These are phyloP conservation scores for Harrya chromipes DNA, from an alignment of 768 basidiomycete species.

Conservation along the genomic window DNA sequence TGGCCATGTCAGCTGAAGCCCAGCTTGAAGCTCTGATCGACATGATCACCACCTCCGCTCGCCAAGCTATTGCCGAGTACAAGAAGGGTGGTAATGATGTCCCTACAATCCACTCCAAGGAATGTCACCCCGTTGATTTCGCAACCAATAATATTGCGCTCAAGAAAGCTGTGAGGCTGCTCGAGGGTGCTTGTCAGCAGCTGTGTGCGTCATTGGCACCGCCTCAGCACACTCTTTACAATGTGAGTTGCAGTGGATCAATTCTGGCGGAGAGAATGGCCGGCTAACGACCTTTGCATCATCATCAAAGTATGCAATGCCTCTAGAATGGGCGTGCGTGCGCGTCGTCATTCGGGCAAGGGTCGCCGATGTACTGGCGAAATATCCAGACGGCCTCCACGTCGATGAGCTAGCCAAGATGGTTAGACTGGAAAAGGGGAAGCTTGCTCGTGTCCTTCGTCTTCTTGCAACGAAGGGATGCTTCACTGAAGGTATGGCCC, in stretches of 20 bases:
- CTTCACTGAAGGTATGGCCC: conserved; percentile 27
- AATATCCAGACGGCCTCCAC: conserved; percentile 27
- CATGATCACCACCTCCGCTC: conserved; percentile 31
- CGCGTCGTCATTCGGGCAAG: conserved; percentile 23
- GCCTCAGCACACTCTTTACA: conserved; percentile 26
- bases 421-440: conserved; percentile 24
- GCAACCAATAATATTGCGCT: conserved; percentile 15
- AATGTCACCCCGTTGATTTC: conserved; percentile 24
- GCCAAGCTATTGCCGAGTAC: conserved; percentile 25
- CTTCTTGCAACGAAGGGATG: conserved; percentile 29
- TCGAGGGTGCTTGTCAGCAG: conserved; percentile 28
- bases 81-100: conserved; percentile 20
- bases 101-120: conserved; percentile 24
- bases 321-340: conserved; percentile 28
- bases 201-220: conserved; percentile 26
- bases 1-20: conserved; percentile 22
- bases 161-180: conserved; percentile 26
- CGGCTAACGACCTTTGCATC: not conserved
- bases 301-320: conserved; percentile 11
- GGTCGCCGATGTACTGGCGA: conserved; percentile 26
- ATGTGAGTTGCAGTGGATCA: conserved; percentile 11
- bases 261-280: not conserved
- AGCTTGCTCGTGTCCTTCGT: conserved; percentile 32
- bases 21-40: conserved; percentile 30
- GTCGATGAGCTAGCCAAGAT: conserved; percentile 25